Percentiles rank a stretch among this genome's conserved stretches.
These are phyloP conservation scores for Hylodesmum podocarpum DNA, from an alignment of 306 rosid species.

Conservation along the genomic window DNA sequence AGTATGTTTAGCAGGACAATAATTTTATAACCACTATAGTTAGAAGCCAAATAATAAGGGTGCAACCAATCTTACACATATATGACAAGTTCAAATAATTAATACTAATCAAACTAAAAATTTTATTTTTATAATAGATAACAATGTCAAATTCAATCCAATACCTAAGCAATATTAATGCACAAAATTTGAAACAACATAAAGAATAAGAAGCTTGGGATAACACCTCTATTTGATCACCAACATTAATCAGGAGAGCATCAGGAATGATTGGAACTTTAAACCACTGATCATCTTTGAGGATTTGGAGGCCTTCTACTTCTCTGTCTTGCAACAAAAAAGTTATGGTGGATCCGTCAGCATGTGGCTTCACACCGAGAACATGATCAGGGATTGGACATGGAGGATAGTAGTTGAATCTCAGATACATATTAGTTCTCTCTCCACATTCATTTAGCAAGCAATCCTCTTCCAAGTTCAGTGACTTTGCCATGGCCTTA, in stretches of 20 bases:
- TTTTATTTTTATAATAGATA: no score
- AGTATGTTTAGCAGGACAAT: no score
- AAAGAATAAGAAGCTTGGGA: not conserved
- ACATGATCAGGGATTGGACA: slow-evolving; percentile 68
- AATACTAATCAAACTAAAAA: no score
- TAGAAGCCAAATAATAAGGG: no score
- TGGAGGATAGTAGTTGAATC: slow-evolving; percentile 74
- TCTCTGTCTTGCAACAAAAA: slow-evolving; percentile 64
- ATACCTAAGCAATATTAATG: no score
- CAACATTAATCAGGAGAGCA: slow-evolving; percentile 71
- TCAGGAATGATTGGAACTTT: slow-evolving; percentile 61
- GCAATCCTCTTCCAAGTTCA: slow-evolving; percentile 63
- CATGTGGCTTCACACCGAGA: slow-evolving; percentile 67
- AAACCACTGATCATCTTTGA: slow-evolving; percentile 67
- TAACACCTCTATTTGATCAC: slow-evolving; percentile 79
- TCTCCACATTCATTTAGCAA: slow-evolving; percentile 59
- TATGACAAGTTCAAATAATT: no score
- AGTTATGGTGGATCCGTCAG: slow-evolving; percentile 71
- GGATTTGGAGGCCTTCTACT: slow-evolving; percentile 79
- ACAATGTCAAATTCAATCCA: no score
- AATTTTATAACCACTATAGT: no score
- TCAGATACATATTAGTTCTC: slow-evolving; percentile 31
- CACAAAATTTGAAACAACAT: no score
- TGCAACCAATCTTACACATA: no score
- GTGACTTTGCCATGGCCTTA: slow-evolving; percentile 72